phyloP scores from a whole-genome alignment of 176 grass and related monocot species.

The Avena eriantha region DNA sequence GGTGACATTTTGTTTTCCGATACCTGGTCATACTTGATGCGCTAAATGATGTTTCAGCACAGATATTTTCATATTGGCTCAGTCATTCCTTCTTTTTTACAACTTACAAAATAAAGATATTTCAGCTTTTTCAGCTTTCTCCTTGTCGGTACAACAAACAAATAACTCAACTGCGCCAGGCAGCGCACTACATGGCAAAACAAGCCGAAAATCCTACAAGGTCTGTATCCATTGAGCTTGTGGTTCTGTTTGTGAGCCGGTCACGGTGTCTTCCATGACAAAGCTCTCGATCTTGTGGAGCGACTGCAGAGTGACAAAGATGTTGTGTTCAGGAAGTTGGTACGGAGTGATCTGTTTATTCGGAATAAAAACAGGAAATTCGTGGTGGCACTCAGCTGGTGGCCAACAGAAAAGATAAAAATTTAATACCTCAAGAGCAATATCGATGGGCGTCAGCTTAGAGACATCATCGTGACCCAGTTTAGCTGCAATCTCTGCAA shows the following conservation, averaged over 20 bases:
- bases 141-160: constrained; percentile 24
- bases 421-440: constrained; percentile 74
- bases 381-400: not conserved
- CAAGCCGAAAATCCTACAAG: constrained; percentile 40
- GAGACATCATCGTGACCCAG: constrained; percentile 78
- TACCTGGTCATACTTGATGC: not conserved
- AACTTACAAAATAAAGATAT: constrained; percentile 30
- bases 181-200: constrained; percentile 32
- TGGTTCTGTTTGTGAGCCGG: constrained; percentile 24
- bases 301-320: constrained; percentile 49
- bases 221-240: constrained; percentile 40
- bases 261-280: constrained; percentile 15
- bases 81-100: constrained; percentile 43
- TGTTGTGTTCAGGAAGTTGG: constrained; percentile 32
- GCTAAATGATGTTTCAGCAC: constrained; percentile 25
- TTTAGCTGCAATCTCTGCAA: constrained; percentile 82
- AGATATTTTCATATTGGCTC: constrained; percentile 2
- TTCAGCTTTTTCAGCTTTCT: constrained; percentile 9
- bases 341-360: not conserved
- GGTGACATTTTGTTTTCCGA: not conserved
- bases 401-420: not conserved
- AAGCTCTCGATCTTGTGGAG: constrained; percentile 73
- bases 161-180: constrained; percentile 43
- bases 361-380: not conserved
- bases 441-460: constrained; percentile 76